Evolutionary conservation across 495 filamentous ascomycete genomes (phyloP).

Genomic region (Penicillium daleae): DNA sequence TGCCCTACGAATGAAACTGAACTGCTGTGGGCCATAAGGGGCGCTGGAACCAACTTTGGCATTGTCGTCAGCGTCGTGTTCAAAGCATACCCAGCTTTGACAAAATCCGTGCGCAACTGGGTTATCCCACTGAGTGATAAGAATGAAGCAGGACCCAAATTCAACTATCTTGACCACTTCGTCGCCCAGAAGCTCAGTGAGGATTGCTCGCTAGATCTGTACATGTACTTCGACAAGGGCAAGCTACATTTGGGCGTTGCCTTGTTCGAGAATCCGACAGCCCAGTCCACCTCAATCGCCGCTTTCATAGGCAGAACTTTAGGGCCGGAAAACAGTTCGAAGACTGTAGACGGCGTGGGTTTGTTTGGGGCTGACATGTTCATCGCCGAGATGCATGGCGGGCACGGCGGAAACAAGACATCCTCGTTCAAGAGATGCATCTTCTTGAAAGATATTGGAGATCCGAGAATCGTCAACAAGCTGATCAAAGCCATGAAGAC

Average conservation of each 20-base stretch:
- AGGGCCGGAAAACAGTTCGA: conserved; percentile 40
- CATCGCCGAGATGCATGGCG: conserved; percentile 62
- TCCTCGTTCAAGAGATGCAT: conserved; percentile 69
- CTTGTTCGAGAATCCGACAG: conserved; percentile 49
- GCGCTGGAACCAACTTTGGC: conserved; percentile 66
- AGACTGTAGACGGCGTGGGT: conserved; percentile 51
- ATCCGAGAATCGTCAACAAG: conserved; percentile 38
- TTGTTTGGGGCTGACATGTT: conserved; percentile 67
- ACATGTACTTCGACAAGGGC: conserved; percentile 57
- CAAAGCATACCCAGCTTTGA: conserved; percentile 50
- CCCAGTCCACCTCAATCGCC: conserved; percentile 26
- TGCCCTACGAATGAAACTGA: conserved; percentile 54
- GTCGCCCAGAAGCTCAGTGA: conserved; percentile 42
- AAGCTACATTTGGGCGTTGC: conserved; percentile 58
- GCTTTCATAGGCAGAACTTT: conserved; percentile 31
- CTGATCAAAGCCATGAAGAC: conserved; percentile 41
- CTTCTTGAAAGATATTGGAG: conserved; percentile 59
- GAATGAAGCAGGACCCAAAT: conserved; percentile 38
- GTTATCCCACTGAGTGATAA: conserved; percentile 48
- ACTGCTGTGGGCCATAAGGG: conserved; percentile 64
- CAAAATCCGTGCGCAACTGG: conserved; percentile 54
- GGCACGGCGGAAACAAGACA: conserved; percentile 60
- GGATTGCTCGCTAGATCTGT: conserved; percentile 58
- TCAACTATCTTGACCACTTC: conserved; percentile 51
- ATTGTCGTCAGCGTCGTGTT: conserved; percentile 64